A percentile compares a stretch with the other conserved stretches of the same genome.
Conservation (phyloP, 2,329 filamentous ascomycete genomes). For the Cytospora mali region DNA sequence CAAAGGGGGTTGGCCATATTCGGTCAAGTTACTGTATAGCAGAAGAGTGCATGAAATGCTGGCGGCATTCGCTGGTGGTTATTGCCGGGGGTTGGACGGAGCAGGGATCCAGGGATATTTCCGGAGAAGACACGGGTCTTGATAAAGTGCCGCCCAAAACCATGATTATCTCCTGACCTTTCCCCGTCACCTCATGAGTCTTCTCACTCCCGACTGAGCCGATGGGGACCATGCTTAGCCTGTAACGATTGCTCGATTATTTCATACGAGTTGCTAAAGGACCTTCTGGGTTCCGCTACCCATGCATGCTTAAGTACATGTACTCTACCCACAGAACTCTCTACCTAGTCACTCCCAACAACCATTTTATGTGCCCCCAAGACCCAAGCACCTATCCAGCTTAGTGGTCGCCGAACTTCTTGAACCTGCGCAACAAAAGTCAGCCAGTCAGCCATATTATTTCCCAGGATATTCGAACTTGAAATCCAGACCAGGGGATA, state of each 20-base stretch:
- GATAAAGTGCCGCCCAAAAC: too few relatives aligned
- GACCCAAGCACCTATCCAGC: background rate
- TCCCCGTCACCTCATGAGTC: background rate
- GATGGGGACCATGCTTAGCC: background rate
- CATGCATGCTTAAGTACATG: too few relatives aligned
- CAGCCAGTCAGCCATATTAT: background rate
- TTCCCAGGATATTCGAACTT: background rate
- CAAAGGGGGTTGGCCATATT: background rate
- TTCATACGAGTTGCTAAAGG: background rate
- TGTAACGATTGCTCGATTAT: background rate
- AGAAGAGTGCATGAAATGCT: background rate
- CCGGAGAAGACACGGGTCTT: too few relatives aligned
- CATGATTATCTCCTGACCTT: background rate
- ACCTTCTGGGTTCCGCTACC: background rate
- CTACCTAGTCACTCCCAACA: background rate
- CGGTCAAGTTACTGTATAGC: background rate
- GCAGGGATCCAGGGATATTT: background rate
- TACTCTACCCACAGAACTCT: background rate
- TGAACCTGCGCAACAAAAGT: constrained; percentile 27
- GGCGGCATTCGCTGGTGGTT: background rate
- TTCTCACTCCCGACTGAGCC: background rate
- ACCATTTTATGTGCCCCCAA: background rate
- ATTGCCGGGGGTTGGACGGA: background rate
- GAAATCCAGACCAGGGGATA: background rate
- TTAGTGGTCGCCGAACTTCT: constrained; percentile 24